Conservation (phyloP, 2,329 filamentous ascomycete genomes). For the Cercospora sesami region DNA sequence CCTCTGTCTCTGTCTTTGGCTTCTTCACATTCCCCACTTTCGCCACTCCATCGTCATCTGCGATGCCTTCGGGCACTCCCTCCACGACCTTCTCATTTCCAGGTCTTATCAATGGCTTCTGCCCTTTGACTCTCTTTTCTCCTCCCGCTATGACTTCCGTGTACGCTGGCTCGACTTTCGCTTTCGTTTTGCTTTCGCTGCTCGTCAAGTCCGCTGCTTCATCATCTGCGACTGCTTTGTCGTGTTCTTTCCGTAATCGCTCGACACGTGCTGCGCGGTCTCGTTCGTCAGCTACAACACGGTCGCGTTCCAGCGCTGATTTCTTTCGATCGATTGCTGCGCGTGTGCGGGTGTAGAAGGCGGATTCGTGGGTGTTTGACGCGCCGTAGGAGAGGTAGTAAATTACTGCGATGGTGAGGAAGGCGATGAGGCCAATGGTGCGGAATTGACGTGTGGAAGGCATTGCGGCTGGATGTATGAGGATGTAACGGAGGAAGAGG, state of each 20-base stretch:
- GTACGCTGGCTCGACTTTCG: constrained; percentile 26
- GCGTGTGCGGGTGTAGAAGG: constrained; percentile 60
- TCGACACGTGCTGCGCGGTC: constrained; percentile 33
- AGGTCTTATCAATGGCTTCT: constrained; percentile 48
- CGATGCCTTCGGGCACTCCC: constrained; percentile 37
- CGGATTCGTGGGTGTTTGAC: constrained; percentile 53
- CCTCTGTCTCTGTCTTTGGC: constrained; percentile 28
- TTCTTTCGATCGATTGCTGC: constrained; percentile 55
- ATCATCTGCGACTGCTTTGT: constrained; percentile 29
- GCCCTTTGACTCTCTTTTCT: constrained; percentile 51
- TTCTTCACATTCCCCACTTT: constrained; percentile 45
- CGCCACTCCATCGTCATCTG: constrained; percentile 46
- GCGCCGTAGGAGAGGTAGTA: constrained; percentile 71
- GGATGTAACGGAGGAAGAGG: neutral
- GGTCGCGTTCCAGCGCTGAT: constrained; percentile 36
- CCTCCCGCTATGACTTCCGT: constrained; percentile 61
- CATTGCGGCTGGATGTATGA: constrained; percentile 49
- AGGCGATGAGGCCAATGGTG: constrained; percentile 62
- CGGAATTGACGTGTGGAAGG: constrained; percentile 69
- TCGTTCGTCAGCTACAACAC: constrained; percentile 33
- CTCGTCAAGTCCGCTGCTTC: constrained; percentile 14
- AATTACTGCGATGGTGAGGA: constrained; percentile 65
- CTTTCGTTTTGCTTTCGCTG: constrained; percentile 30
- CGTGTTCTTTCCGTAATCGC: constrained; percentile 37
- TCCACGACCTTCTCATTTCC: constrained; percentile 40